Evolutionary conservation across 2,329 filamentous ascomycete species (phyloP), one percentile per base, ranked within the genome.

Genomic region (Hymenoscyphus occultus): DNA sequence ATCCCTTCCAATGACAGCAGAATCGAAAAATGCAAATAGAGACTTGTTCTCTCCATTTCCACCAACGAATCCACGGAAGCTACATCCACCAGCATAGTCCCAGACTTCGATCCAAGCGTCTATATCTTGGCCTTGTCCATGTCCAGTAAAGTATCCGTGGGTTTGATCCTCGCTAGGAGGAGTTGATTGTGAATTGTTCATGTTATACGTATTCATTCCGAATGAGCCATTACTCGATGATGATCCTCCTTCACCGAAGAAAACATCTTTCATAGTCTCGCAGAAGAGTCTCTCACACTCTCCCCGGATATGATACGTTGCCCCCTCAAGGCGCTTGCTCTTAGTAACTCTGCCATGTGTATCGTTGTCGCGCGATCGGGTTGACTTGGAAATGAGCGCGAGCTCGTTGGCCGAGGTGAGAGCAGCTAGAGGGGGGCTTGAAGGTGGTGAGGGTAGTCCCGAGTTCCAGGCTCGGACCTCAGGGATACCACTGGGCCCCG

Each of bases 221-320:
- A 90, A 86, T 87, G 91, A 94, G 90, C 87, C 90, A 87, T 88
- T 84, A 83, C 82, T 81, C 79, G 81, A 85, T 84, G 82, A 84
- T 82, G 79, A 81, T 88, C 88, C 90, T 90, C 88, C 92, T 90
- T 96, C 93, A 96, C 92, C 93, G 85, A 90, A 91, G 88, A 97
- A 97, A 84, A 91, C 90, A 83, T 89, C 83, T 82, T 87, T 90
- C 88, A 97, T 91, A 86, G 89, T 90, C 90, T 94, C 92, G 83
- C 93, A 97, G 87, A 97, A 96, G 90, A 97, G 94, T 86, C 93
- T 97, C 93, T 97, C 93, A 97, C 93, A 96, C 92, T 97, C 93
- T 93, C 90, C 93, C 91, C 90, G 93, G 86, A 97, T 96, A 83
- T 89, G 89, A 82, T 91, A 88, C 90, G 92, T 88, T 89, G 93